These are phyloP conservation scores for Kwoniella europaea DNA, from an alignment of 768 basidiomycete species.

Conservation along the genomic window DNA sequence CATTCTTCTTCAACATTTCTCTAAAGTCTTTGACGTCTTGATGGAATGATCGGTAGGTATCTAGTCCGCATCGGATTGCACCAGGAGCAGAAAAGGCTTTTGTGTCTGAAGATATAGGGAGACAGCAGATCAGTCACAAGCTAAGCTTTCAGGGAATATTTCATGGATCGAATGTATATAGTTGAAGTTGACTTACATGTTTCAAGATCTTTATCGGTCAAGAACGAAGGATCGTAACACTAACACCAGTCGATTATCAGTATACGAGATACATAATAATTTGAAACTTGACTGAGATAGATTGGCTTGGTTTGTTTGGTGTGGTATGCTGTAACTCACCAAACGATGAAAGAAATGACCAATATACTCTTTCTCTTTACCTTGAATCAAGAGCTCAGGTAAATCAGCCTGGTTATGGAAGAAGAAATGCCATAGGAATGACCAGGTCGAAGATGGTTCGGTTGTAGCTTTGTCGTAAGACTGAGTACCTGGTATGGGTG, in stretches of 20 bases:
- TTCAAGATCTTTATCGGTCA: constrained; percentile 26
- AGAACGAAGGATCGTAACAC: constrained; percentile 34
- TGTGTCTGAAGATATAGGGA: constrained; percentile 30
- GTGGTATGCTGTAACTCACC: constrained; percentile 10
- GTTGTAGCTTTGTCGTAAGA: constrained; percentile 29
- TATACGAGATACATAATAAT: too few relatives aligned
- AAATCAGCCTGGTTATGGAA: constrained; percentile 41
- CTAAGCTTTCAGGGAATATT: too few relatives aligned
- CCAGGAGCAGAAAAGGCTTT: constrained; percentile 32
- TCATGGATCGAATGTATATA: too few relatives aligned
- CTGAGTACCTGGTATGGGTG: constrained; percentile 39
- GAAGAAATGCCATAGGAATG: constrained; percentile 43
- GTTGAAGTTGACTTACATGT: constrained; percentile 25
- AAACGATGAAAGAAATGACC: constrained; percentile 36
- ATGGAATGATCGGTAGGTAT: constrained; percentile 38
- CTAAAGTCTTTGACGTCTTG: constrained; percentile 19
- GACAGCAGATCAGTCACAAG: too few relatives aligned
- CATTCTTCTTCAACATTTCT: constrained; percentile 19
- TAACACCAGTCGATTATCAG: neutral
- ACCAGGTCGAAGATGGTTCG: constrained; percentile 24
- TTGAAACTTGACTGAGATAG: too few relatives aligned
- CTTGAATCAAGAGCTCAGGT: constrained; percentile 36
- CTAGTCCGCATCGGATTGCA: constrained; percentile 38
- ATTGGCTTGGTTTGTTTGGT: too few relatives aligned
- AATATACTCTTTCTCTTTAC: constrained; percentile 41